Conservation (phyloP, 345 rosid genomes). For the Bruguiera gymnorhiza region DNA sequence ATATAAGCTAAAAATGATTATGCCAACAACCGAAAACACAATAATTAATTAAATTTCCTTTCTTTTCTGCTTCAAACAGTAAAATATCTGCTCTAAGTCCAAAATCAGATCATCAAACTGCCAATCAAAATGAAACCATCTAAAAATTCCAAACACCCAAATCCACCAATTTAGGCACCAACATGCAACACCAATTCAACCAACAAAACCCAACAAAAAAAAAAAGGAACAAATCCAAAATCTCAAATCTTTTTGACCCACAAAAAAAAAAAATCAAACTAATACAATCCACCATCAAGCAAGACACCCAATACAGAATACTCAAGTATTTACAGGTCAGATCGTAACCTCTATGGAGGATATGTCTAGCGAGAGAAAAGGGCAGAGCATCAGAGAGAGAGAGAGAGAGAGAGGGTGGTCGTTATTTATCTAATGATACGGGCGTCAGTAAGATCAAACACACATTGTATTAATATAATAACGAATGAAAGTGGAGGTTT, state of each 20-base stretch:
- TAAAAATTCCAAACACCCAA: neutral
- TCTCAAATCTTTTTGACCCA: too few relatives aligned
- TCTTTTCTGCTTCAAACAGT: neutral
- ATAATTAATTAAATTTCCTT: neutral
- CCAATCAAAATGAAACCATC: neutral
- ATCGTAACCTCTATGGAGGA: too few relatives aligned
- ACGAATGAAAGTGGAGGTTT: neutral
- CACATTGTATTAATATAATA: neutral
- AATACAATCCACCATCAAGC: too few relatives aligned
- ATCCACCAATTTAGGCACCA: neutral
- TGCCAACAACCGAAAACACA: neutral
- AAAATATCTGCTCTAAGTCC: neutral
- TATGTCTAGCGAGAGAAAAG: too few relatives aligned
- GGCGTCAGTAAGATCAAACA: neutral
- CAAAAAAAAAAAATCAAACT: neutral
- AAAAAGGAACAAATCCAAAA: neutral
- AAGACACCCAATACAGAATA: too few relatives aligned
- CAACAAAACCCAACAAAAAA: neutral
- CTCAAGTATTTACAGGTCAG: too few relatives aligned
- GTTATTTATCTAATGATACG: neutral
- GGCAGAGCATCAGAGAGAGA: neutral
- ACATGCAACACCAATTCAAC: slow-evolving; percentile 3
- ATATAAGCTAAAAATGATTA: too few relatives aligned
- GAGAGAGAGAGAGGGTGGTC: neutral
- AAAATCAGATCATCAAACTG: neutral